A percentile compares a stretch with the other conserved stretches of the same genome.
phyloP scores from a whole-genome alignment of 2,329 filamentous ascomycete species.

The Corynespora cassiicola region DNA sequence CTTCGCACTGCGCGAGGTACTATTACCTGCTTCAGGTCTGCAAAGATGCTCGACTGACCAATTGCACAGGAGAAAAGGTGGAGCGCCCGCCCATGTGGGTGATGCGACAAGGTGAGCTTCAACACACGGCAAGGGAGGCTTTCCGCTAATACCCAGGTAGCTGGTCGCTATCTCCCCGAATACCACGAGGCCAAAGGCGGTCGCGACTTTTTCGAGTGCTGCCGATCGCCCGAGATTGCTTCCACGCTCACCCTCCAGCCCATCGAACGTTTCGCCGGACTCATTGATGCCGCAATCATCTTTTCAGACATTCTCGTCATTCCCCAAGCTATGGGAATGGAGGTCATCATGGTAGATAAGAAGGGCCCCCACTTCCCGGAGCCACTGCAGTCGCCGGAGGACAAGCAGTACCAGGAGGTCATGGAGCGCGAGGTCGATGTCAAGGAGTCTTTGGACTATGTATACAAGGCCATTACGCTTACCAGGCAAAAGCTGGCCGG shows the following conservation, averaged over 20 bases:
- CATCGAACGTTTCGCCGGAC: conserved; percentile 85
- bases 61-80: conserved; percentile 76
- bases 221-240: conserved; percentile 88
- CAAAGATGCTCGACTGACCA: conserved; percentile 20
- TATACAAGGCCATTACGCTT: conserved; percentile 92
- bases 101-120: conserved; percentile 87
- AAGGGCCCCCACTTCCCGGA: conserved; percentile 94
- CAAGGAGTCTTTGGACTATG: conserved; percentile 83
- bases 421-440: conserved; percentile 83
- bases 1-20: conserved; percentile 87
- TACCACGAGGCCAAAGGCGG: conserved; percentile 94
- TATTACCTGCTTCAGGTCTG: conserved; percentile 2
- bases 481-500: conserved; percentile 88
- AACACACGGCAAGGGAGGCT: too few species aligned
- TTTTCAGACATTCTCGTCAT: conserved; percentile 99
- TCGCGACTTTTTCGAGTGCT: conserved; percentile 97
- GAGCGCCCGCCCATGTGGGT: conserved; percentile 97
- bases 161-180: conserved; percentile 95
- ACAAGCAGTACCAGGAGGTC: conserved; percentile 81
- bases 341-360: conserved; percentile 97
- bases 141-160: conserved; percentile 59
- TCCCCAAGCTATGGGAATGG: conserved; percentile 97
- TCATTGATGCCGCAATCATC: conserved; percentile 96
- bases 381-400: conserved; percentile 78
- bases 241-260: conserved; percentile 94